Percentiles rank a stretch among this genome's conserved stretches.
Conservation (phyloP, 2,329 filamentous ascomycete genomes). For the Pseudogymnoascus sp. region DNA sequence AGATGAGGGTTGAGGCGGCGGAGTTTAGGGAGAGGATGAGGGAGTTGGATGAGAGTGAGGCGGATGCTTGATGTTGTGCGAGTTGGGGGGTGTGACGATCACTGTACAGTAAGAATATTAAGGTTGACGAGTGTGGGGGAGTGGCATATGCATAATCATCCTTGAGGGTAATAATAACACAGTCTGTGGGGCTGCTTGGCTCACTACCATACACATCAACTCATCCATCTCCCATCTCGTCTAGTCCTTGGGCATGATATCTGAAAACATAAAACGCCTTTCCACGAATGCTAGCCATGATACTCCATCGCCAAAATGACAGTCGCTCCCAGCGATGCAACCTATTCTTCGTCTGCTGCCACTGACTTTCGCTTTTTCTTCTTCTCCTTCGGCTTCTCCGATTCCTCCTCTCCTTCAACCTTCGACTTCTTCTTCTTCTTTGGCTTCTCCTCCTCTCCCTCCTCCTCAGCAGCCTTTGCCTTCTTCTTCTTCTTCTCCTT, state of each 20-base stretch:
- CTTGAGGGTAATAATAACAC: neutral
- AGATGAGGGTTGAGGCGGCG: conserved; percentile 73
- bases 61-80: neutral
- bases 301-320: conserved; percentile 9
- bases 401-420: conserved; percentile 15
- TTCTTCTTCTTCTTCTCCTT: conserved; percentile 12
- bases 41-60: conserved; percentile 9
- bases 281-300: neutral
- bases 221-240: neutral
- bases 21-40: conserved; percentile 24
- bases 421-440: conserved; percentile 37
- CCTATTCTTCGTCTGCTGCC: conserved; percentile 20
- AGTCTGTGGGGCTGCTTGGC: neutral
- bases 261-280: conserved; percentile 8
- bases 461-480: conserved; percentile 11
- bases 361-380: conserved; percentile 6
- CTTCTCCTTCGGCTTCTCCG: conserved; percentile 12
- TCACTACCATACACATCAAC: conserved; percentile 3
- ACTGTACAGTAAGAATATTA: neutral
- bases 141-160: neutral
- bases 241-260: conserved; percentile 3
- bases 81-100: neutral
- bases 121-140: neutral
- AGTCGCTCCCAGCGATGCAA: neutral
- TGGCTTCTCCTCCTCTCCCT: conserved; percentile 32